Conservation (phyloP, 116 monocot species). For the Dioscorea cayenensis region DNA sequence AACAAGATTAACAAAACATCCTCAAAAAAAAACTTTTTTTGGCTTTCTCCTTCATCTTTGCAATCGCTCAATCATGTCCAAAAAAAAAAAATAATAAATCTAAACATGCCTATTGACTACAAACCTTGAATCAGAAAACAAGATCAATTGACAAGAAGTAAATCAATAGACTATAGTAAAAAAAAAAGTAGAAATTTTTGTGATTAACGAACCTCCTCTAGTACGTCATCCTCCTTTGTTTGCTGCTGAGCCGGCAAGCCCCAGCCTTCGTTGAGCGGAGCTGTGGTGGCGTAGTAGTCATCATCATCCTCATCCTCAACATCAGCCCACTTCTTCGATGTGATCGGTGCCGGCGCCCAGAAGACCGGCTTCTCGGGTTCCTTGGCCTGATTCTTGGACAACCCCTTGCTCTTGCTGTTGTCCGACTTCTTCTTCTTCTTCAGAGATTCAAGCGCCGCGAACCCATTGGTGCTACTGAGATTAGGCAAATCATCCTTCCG, state of each 20-base stretch:
- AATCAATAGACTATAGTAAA: background rate
- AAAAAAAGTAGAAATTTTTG: background rate
- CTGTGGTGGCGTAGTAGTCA: slow-evolving; percentile 58
- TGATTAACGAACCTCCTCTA: background rate
- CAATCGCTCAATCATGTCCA: no score
- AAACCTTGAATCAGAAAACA: background rate
- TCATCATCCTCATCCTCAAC: slow-evolving; percentile 62
- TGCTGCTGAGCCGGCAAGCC: slow-evolving; percentile 14
- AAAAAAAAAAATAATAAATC: no score
- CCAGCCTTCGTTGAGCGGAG: slow-evolving; percentile 41
- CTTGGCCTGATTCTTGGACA: slow-evolving; percentile 24
- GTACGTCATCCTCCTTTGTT: slow-evolving; percentile 12
- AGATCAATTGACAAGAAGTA: background rate
- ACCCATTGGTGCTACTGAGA: slow-evolving; percentile 34
- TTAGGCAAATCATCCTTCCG: slow-evolving; percentile 35
- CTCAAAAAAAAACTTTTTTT: no score
- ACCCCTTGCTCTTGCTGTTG: slow-evolving; percentile 21
- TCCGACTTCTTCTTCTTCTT: slow-evolving; percentile 50
- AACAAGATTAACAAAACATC: no score
- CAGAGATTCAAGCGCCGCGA: slow-evolving; percentile 30
- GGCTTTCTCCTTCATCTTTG: no score
- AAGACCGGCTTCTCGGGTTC: slow-evolving; percentile 37
- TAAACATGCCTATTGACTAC: no score
- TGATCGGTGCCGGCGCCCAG: slow-evolving; percentile 52
- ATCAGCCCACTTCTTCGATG: slow-evolving; percentile 46